A percentile compares a stretch with the other conserved stretches of the same genome.
phyloP scores from a whole-genome alignment of 164 flowering plant species.

The Aristolochia contorta region DNA sequence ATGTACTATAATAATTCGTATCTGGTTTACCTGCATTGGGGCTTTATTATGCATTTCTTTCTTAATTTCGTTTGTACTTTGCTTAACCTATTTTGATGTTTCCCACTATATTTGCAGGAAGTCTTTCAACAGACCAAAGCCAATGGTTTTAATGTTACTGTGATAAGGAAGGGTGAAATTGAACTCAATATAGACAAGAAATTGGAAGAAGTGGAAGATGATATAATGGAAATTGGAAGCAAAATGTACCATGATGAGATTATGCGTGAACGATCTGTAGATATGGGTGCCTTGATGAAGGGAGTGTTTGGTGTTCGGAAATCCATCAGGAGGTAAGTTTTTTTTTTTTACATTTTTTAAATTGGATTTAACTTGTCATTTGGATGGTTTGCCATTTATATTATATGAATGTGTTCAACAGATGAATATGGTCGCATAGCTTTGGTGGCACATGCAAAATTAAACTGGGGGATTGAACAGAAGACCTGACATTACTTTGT shows the following conservation, averaged over 20 bases:
- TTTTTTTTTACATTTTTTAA: neutral
- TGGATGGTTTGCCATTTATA: too few species aligned
- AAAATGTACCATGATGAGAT: constrained; percentile 82
- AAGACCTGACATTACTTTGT: too few species aligned
- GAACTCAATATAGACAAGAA: constrained; percentile 67
- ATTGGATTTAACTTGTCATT: too few species aligned
- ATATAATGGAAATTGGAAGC: constrained; percentile 75
- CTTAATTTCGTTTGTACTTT: neutral
- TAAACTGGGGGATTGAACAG: too few species aligned
- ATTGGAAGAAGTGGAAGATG: constrained; percentile 79
- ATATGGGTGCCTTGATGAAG: constrained; percentile 56
- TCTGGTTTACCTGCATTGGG: too few species aligned
- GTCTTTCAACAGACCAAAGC: constrained; percentile 80
- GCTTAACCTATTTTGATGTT: neutral
- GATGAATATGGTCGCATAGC: too few species aligned
- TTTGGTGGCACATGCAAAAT: too few species aligned
- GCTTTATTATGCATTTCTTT: too few species aligned
- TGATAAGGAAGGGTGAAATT: constrained; percentile 74
- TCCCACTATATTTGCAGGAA: constrained; percentile 32
- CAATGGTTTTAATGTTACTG: constrained; percentile 80
- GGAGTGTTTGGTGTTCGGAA: constrained; percentile 47
- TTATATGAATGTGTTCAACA: too few species aligned
- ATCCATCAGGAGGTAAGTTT: constrained; percentile 39
- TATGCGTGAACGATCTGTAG: constrained; percentile 57
- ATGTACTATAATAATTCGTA: too few species aligned